These are phyloP conservation scores for Thermoascus crustaceus DNA, from an alignment of 2,329 filamentous ascomycete species.

Conservation along the genomic window DNA sequence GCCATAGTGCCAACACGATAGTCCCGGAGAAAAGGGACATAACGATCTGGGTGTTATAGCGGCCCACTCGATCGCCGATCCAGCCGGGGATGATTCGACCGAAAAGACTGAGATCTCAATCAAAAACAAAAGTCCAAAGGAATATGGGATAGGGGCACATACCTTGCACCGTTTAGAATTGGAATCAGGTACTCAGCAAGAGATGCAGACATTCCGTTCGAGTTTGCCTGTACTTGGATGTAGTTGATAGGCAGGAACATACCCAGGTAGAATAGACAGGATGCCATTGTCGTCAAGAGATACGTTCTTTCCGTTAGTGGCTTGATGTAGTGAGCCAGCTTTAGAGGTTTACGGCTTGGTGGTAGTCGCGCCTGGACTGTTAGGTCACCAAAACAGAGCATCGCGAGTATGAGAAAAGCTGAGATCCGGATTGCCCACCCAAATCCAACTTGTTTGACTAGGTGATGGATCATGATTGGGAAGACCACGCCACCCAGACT, in stretches of 20 bases:
- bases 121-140: constrained; percentile 2
- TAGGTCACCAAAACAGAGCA: background rate
- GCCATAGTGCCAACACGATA: background rate
- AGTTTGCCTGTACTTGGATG: constrained; percentile 38
- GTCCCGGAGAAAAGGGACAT: constrained; percentile 26
- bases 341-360: background rate
- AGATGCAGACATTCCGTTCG: constrained; percentile 40
- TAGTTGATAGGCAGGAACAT: constrained; percentile 54
- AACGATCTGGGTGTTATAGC: constrained; percentile 47
- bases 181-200: constrained; percentile 47
- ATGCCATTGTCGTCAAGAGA: constrained; percentile 35
- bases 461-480: constrained; percentile 49
- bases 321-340: constrained; percentile 1
- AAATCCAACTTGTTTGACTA: constrained; percentile 45
- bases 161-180: constrained; percentile 45
- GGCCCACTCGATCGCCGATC: constrained; percentile 46
- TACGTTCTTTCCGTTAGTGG: constrained; percentile 43
- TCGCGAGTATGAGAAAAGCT: background rate
- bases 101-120: constrained; percentile 33
- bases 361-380: background rate
- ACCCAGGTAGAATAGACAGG: constrained; percentile 51
- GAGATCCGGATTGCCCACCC: constrained; percentile 44
- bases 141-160: constrained; percentile 6
- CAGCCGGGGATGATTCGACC: constrained; percentile 50
- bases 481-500: constrained; percentile 46